These are phyloP conservation scores for Toxicodendron radicans DNA, from an alignment of 345 rosid genomes.

Conservation along the genomic window DNA sequence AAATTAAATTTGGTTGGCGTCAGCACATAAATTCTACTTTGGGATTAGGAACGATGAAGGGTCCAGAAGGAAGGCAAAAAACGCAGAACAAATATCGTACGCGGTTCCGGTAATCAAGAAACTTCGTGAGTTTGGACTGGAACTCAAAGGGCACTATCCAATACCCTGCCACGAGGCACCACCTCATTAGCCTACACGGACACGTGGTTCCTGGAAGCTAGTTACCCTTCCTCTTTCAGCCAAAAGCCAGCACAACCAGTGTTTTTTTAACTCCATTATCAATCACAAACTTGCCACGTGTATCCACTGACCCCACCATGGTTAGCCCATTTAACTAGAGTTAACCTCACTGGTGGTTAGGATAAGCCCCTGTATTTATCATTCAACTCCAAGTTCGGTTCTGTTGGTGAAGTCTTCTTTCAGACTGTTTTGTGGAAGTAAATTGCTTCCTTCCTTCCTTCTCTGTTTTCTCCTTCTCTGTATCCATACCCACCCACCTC, in stretches of 20 bases:
- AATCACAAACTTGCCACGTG: conserved; percentile 36
- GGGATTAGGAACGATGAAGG: no score
- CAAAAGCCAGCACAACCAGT: conserved; percentile 10
- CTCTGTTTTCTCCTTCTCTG: not conserved
- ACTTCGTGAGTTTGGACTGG: conserved; percentile 18
- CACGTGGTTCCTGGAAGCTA: conserved; percentile 26
- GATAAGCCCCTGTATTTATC: conserved; percentile 15
- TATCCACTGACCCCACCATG: conserved; percentile 8
- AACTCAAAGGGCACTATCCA: not conserved
- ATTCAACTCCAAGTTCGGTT: not conserved
- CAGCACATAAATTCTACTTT: not conserved
- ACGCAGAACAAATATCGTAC: conserved; percentile 8
- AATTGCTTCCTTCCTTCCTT: not conserved
- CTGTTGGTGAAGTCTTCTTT: not conserved
- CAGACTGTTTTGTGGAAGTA: not conserved
- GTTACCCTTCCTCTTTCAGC: not conserved
- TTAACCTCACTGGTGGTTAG: conserved; percentile 21
- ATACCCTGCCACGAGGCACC: conserved; percentile 16
- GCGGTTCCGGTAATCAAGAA: conserved; percentile 31
- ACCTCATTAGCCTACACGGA: conserved; percentile 11
- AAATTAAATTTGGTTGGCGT: no score
- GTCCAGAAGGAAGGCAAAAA: not conserved
- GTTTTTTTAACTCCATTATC: not conserved
- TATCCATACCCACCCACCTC: not conserved
- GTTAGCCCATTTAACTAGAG: conserved; percentile 22